phyloP scores from a whole-genome alignment of 2,329 filamentous ascomycete genomes.

The Xylariomycetidae sp. region DNA sequence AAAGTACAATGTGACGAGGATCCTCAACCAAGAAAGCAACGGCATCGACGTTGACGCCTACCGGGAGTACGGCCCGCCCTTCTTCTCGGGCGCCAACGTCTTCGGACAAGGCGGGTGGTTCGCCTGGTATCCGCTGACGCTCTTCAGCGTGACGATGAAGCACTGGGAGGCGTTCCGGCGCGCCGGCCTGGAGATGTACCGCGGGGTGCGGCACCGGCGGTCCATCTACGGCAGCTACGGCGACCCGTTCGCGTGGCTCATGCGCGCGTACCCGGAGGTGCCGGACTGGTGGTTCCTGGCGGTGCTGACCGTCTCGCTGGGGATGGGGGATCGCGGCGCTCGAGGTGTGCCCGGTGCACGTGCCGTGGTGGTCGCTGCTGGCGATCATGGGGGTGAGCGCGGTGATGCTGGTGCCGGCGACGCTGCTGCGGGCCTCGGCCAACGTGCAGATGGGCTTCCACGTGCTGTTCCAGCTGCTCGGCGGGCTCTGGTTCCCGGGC shows the following conservation, averaged over 20 bases:
- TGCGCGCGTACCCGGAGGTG: conserved; percentile 40
- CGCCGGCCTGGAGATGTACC: conserved; percentile 35
- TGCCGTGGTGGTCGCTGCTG: conserved; percentile 28
- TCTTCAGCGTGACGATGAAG: conserved; percentile 38
- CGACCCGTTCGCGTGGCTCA: conserved; percentile 38
- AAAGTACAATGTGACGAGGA: conserved; percentile 34
- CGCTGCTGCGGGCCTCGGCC: conserved; percentile 39
- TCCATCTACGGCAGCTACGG: conserved; percentile 38
- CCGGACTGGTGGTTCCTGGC: conserved; percentile 46
- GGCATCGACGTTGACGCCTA: conserved; percentile 33
- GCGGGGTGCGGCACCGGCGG: conserved; percentile 32
- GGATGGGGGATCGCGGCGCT: conserved; percentile 30
- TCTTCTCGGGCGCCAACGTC: conserved; percentile 38
- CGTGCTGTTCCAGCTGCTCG: conserved; percentile 38
- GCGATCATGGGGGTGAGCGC: conserved; percentile 32
- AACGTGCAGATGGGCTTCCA: conserved; percentile 38
- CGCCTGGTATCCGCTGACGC: conserved; percentile 39
- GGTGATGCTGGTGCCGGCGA: conserved; percentile 38
- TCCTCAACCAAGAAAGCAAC: conserved; percentile 34
- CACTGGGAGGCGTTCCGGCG: conserved; percentile 33
- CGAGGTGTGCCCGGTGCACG: conserved; percentile 26
- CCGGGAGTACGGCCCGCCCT: conserved; percentile 39
- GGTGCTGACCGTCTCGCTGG: conserved; percentile 30
- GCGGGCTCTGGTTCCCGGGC: conserved; percentile 32
- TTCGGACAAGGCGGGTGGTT: conserved; percentile 38